Conservation (phyloP, 2,329 filamentous ascomycete genomes). For the Lasiodiplodia citricola region DNA sequence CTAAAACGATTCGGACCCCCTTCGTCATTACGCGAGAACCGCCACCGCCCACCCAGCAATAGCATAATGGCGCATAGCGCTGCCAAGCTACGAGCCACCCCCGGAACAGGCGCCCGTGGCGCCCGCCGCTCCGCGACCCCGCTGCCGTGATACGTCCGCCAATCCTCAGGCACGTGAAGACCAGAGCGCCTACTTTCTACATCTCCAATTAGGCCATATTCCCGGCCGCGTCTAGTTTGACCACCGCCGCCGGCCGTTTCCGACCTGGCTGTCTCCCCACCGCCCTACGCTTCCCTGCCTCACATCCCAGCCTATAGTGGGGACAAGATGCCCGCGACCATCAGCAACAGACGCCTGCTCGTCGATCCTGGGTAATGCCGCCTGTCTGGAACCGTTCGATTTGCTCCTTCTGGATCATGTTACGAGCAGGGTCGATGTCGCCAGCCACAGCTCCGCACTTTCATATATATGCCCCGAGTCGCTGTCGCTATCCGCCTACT, state of each 20-base stretch:
- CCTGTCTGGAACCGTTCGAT: background rate
- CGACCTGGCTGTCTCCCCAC: slow-evolving; percentile 4
- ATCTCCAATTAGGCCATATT: background rate
- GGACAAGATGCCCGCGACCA: background rate
- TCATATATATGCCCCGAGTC: slow-evolving; percentile 15
- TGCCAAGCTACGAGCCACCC: slow-evolving; percentile 13
- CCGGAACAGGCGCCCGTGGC: slow-evolving; percentile 15
- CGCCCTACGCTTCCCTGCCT: background rate
- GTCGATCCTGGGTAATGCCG: slow-evolving; percentile 1
- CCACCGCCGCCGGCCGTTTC: slow-evolving; percentile 9
- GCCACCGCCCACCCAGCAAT: slow-evolving; percentile 6
- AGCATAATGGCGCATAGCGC: slow-evolving; percentile 13
- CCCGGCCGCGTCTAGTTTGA: background rate
- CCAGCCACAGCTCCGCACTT: background rate
- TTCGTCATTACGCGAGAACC: slow-evolving; percentile 23
- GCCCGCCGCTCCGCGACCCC: background rate
- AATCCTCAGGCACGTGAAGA: slow-evolving; percentile 7
- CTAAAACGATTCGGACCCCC: slow-evolving; percentile 1
- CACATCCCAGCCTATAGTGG: slow-evolving; percentile 21
- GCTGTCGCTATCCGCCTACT: background rate
- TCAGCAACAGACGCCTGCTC: background rate
- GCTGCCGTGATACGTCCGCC: background rate
- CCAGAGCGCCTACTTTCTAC: background rate
- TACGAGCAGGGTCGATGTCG: background rate
- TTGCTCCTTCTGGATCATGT: background rate